Evolutionary conservation across 352 stramenopile species (phyloP).

Genomic region (Achlya hypogyna): DNA sequence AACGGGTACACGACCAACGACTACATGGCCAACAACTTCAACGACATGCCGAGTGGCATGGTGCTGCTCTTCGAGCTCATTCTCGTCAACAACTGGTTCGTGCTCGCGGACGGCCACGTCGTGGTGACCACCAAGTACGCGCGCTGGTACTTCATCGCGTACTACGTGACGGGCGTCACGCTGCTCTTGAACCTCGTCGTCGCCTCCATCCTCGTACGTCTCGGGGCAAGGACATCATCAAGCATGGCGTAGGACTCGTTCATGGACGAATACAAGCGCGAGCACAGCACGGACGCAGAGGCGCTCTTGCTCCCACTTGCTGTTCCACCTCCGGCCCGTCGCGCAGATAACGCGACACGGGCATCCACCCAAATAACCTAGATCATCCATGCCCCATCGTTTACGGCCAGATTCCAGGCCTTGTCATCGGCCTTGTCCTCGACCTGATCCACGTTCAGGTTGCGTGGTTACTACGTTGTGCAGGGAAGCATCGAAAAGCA

Average conservation of each 20-base stretch:
- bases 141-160: constrained; percentile 62
- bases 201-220: constrained; percentile 24
- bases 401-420: too few species aligned
- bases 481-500: too few species aligned
- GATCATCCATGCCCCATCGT: too few species aligned
- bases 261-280: constrained; percentile 16
- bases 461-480: too few species aligned
- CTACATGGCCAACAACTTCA: constrained; percentile 73
- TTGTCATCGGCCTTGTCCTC: too few species aligned
- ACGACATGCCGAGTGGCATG: constrained; percentile 46
- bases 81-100: constrained; percentile 71
- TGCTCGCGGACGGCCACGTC: constrained; percentile 50
- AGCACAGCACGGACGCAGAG: neutral
- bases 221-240: neutral
- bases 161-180: constrained; percentile 50
- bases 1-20: constrained; percentile 39
- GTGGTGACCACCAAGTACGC: constrained; percentile 42
- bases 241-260: constrained; percentile 5
- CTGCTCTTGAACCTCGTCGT: constrained; percentile 65
- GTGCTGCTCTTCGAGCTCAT: constrained; percentile 55
- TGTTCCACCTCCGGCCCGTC: neutral
- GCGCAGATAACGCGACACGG: neutral
- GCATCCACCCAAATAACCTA: too few species aligned
- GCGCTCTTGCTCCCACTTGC: neutral
- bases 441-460: too few species aligned